A percentile compares a stretch with the other conserved stretches of the same genome.
Evolutionary conservation across 2,329 filamentous ascomycete genomes (phyloP).

Genomic region (Clonostachys rosea): DNA sequence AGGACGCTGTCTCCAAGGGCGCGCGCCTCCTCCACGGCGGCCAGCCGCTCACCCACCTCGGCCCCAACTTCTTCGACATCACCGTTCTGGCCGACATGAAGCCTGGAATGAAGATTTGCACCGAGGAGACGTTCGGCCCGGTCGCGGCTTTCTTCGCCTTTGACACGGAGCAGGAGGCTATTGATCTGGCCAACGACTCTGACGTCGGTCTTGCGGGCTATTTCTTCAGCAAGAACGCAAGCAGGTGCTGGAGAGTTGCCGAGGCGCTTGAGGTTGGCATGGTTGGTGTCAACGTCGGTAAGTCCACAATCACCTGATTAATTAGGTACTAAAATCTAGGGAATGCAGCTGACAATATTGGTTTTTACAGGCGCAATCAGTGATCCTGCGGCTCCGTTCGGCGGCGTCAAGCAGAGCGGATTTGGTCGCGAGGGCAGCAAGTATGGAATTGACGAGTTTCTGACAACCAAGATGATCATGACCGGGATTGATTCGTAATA

Average conservation of each 20-base stretch:
- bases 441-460: conserved; percentile 27
- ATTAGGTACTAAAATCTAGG: too few species aligned
- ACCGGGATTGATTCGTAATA: too few species aligned
- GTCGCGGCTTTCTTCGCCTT: conserved; percentile 89
- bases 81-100: conserved; percentile 89
- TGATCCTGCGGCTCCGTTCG: conserved; percentile 59
- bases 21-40: not conserved
- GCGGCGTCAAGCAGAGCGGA: conserved; percentile 77
- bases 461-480: not conserved
- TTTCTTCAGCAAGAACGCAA: conserved; percentile 72
- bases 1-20: not conserved
- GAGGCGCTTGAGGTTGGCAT: conserved; percentile 78
- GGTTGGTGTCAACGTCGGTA: conserved; percentile 65
- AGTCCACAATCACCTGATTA: not conserved
- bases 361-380: conserved; percentile 55
- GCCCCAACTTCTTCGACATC: conserved; percentile 75
- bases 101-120: conserved; percentile 74
- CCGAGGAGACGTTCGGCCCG: conserved; percentile 93
- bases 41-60: conserved; percentile 5
- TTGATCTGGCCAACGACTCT: conserved; percentile 73
- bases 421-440: conserved; percentile 75
- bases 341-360: too few species aligned
- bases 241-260: conserved; percentile 51
- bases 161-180: conserved; percentile 81
- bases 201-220: conserved; percentile 91